A percentile compares a stretch with the other conserved stretches of the same genome.
phyloP scores from a whole-genome alignment of 176 grass and related monocot species.

The Carex myosuroides region DNA sequence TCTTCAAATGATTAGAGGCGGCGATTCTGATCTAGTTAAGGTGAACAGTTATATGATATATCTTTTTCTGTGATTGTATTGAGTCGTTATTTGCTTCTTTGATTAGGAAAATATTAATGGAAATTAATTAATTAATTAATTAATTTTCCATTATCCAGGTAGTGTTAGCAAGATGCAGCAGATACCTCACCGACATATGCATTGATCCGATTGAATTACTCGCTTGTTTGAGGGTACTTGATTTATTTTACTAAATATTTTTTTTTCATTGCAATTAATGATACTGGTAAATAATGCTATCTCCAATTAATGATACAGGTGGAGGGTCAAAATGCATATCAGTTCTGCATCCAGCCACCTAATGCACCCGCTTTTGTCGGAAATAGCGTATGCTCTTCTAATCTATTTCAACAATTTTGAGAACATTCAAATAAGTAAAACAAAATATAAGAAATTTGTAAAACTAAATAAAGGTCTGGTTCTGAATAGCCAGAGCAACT shows the following conservation, averaged over 20 bases:
- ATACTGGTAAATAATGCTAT: not conserved
- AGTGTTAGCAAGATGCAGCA: slow-evolving; percentile 86
- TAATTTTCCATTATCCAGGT: slow-evolving; percentile 36
- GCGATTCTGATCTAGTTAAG: slow-evolving; percentile 65
- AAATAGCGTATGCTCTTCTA: slow-evolving; percentile 71
- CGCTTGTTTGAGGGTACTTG: slow-evolving; percentile 54
- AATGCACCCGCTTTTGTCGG: slow-evolving; percentile 80
- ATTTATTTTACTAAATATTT: not conserved
- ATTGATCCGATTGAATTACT: slow-evolving; percentile 72
- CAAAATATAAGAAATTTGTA: too few relatives aligned
- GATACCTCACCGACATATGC: slow-evolving; percentile 69
- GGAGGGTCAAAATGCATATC: slow-evolving; percentile 91
- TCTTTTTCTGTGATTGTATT: not conserved
- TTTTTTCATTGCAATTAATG: not conserved
- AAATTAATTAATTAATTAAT: not conserved
- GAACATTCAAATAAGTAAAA: not conserved
- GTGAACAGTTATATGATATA: slow-evolving; percentile 26
- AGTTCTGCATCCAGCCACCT: slow-evolving; percentile 87
- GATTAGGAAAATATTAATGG: not conserved
- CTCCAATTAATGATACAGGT: slow-evolving; percentile 29
- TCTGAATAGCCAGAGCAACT: slow-evolving; percentile 99
- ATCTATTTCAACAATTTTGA: not conserved
- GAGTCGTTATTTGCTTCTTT: not conserved
- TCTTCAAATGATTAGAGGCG: slow-evolving; percentile 77
- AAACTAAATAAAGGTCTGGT: slow-evolving; percentile 55